Conservation (phyloP, 352 stramenopile genomes). For the Pythium coloratum region DNA sequence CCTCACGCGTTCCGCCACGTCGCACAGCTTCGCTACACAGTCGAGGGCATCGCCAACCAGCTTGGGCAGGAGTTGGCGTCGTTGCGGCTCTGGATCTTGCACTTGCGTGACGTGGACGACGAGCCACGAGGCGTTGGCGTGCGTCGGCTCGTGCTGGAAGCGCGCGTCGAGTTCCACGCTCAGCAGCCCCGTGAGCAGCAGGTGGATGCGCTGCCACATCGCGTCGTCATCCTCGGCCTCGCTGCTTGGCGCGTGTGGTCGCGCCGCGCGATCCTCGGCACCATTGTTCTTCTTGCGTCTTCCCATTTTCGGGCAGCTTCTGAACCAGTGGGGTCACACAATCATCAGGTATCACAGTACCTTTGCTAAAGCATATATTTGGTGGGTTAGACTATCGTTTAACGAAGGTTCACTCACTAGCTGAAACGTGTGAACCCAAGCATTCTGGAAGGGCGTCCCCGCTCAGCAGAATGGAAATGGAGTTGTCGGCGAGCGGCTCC, state of each 20-base stretch:
- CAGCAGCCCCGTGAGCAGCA: constrained; percentile 11
- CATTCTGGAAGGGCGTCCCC: background rate
- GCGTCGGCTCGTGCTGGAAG: constrained; percentile 15
- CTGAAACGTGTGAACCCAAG: background rate
- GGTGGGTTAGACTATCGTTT: background rate
- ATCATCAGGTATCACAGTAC: background rate
- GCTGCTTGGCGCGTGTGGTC: background rate
- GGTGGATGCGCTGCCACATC: constrained; percentile 9
- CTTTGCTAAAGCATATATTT: background rate
- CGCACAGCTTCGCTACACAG: constrained; percentile 12
- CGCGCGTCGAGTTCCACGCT: constrained; percentile 10
- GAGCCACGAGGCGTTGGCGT: constrained; percentile 20
- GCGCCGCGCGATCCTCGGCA: too few relatives aligned
- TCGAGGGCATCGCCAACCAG: constrained; percentile 1
- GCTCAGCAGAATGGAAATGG: background rate
- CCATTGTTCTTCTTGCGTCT: background rate
- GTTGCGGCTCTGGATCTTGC: background rate
- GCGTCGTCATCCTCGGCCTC: constrained; percentile 2
- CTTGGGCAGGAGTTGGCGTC: background rate
- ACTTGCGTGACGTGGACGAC: constrained; percentile 17
- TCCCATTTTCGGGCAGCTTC: background rate
- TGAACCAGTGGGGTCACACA: background rate
- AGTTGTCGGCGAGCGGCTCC: background rate
- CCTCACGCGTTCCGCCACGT: constrained; percentile 4
- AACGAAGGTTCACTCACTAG: background rate